Conservation (phyloP, 257 asterid genomes). For the Solanum etuberosum region DNA sequence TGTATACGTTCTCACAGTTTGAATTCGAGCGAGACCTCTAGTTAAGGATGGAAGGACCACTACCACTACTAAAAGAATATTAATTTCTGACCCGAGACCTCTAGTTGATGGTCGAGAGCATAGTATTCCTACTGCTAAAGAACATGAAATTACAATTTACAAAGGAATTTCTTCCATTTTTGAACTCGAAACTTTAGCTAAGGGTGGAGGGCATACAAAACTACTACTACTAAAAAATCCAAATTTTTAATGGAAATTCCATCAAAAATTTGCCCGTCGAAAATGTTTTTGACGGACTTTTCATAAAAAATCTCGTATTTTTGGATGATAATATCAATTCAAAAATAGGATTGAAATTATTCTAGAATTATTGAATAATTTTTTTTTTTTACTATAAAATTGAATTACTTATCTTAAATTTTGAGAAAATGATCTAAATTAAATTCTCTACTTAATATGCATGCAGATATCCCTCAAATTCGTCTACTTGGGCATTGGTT, state of each 20-base stretch:
- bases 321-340: neutral
- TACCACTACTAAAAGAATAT: neutral
- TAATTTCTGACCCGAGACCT: neutral
- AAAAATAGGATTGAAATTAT: neutral
- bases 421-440: neutral
- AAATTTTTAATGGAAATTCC: neutral
- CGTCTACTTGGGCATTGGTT: constrained; percentile 24
- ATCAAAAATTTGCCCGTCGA: no score
- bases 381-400: neutral
- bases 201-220: neutral
- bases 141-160: neutral
- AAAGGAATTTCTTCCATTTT: neutral
- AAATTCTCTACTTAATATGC: neutral
- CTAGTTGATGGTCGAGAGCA: neutral
- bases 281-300: neutral
- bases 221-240: neutral
- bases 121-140: neutral
- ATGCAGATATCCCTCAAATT: constrained; percentile 32
- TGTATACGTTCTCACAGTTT: neutral
- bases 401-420: neutral
- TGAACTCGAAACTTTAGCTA: neutral
- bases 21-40: neutral
- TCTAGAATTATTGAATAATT: neutral
- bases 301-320: neutral
- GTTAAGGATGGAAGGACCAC: neutral